A percentile compares a stretch with the other conserved stretches of the same genome.
These are phyloP conservation scores for Zelopaecilomyces penicillatus DNA, from an alignment of 2,329 filamentous ascomycete species.

Conservation along the genomic window DNA sequence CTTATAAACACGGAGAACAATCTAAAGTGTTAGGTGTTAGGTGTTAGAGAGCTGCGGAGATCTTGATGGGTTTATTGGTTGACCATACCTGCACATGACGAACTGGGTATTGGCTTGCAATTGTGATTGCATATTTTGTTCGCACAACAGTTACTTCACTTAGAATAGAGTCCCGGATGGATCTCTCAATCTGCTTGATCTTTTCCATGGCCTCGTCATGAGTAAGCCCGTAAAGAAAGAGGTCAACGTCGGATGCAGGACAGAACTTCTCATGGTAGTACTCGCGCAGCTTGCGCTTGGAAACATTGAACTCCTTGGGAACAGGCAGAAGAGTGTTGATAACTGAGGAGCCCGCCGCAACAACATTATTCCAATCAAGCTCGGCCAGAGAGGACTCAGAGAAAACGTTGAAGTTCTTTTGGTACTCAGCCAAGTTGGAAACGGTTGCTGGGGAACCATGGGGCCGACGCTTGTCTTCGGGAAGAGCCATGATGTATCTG, in stretches of 20 bases:
- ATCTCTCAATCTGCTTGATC: constrained; percentile 71
- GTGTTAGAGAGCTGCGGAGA: neutral
- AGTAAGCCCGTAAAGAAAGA: constrained; percentile 73
- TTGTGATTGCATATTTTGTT: constrained; percentile 82
- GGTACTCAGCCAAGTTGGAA: constrained; percentile 58
- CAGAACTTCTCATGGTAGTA: constrained; percentile 79
- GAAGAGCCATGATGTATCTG: constrained; percentile 62
- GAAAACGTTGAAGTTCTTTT: constrained; percentile 72
- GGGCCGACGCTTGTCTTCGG: constrained; percentile 50
- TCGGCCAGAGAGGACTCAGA: constrained; percentile 70
- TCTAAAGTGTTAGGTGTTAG: constrained; percentile 36
- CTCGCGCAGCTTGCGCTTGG: constrained; percentile 55
- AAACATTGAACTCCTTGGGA: constrained; percentile 50
- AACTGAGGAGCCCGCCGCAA: constrained; percentile 73
- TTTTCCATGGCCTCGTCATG: constrained; percentile 74
- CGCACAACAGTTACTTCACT: constrained; percentile 77
- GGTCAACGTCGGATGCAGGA: constrained; percentile 77
- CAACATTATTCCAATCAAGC: constrained; percentile 73
- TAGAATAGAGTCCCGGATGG: constrained; percentile 68
- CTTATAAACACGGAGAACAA: constrained; percentile 79
- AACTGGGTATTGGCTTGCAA: constrained; percentile 74
- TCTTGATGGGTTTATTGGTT: neutral
- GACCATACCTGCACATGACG: constrained; percentile 59
- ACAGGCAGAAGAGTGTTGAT: constrained; percentile 70
- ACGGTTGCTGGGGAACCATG: constrained; percentile 62